Base-by-base conservation (phyloP, 495 filamentous ascomycete species). In the Pseudoneurospora amorphoporcata region DNA sequence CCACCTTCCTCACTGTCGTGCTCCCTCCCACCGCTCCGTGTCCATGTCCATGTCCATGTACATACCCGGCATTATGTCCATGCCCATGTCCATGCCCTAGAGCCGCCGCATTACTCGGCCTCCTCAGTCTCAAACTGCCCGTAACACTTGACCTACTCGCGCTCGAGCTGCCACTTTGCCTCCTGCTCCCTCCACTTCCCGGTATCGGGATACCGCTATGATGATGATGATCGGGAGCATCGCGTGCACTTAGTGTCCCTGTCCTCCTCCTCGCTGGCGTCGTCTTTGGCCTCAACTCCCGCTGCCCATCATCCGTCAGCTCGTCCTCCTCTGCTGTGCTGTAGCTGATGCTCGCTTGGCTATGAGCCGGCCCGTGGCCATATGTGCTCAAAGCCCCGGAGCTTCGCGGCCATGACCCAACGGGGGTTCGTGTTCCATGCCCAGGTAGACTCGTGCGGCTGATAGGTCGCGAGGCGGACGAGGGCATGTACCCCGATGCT, bases 341-440 rank as follows among this genome's bases (percentile, higher is more conserved):
- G 37, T 84, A 82, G 77, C 81, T 85, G 74, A 76, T 78, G 75
- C 80, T 84, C 17, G 53, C 53, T 17, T 81, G 78, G 75, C 79
- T 85, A 74, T 73, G 79, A 68, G 83, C 83, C 53, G 86, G 85
- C 3, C 83, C 82, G 72, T 88, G 86, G 9, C 53, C 53, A 2
- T 68, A 38, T 3, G 42, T 45, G 38, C 68, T 39, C 71, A 74
- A 39, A 23, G 69, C 69, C 35, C 75, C 73, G 5, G 85, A 79
- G 75, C 86, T 88, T 58, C 87, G 89, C 68, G 88, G 81, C 10
- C 90, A 88, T 37, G 89, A 82, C 45, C 85, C 85, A 32, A 90
- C 76, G 9, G 91, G 90, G 4, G 92, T 94, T 41, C 91, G 87
- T 16, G 89, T 81, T 4, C 90, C 87, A 7, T 83, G 83, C 39